Base-by-base conservation (phyloP, 306 rosid genomes). In the Trifolium fragiferum region DNA sequence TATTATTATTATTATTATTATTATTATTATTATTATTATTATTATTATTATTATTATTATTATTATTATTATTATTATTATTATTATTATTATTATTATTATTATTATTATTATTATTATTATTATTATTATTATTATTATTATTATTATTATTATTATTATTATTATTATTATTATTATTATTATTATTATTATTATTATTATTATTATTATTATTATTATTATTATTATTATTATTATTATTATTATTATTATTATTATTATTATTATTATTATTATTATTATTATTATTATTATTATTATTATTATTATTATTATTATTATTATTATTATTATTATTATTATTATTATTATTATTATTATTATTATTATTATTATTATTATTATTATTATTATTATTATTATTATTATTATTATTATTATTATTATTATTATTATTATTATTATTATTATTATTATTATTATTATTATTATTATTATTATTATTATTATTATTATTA, bases 331-430 rank as follows among this genome's bases (percentile, higher is more conserved):
- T 8, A 30, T 30, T 40, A 21, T 21, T 7, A 15, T 57, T 67
- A 12, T 66, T 65, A 46, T 63, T 8, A 27, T 61, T 75, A 41
- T 64, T 8, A 7, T 35, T 41, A 23, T 23, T 14, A 21, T 57
- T 76, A 13, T 66, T 75, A 46, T 64, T 8, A 33, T 33, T 41
- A 23, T 21, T 13, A 21, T 57, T 76, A 12, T 66, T 75, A 46
- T 63, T 8, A 30, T 30, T 40, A 21, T 21, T 7, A 15, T 57
- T 67, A 12, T 66, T 65, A 46, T 63, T 8, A 27, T 61, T 75
- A 41, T 64, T 8, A 7, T 35, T 41, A 23, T 23, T 14, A 21
- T 57, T 76, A 13, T 66, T 75, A 46, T 64, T 8, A 33, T 33
- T 41, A 23, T 21, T 13, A 21, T 57, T 76, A 12, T 66, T 75